Conservation (phyloP, 352 stramenopile genomes). For the Pythium rhizo-oryzae region DNA sequence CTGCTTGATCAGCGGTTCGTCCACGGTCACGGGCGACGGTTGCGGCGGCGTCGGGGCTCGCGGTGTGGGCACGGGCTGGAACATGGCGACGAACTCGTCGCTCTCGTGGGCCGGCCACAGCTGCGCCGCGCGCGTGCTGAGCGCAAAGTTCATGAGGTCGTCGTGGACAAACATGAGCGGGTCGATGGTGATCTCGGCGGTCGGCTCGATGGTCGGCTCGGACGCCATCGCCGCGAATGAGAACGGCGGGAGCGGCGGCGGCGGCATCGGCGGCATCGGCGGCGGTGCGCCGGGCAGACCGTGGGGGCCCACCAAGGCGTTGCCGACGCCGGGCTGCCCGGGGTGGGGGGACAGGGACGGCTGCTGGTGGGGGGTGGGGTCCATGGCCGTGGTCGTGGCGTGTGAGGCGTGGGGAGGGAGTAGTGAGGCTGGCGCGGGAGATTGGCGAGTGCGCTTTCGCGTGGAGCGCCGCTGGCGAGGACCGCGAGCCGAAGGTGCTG, state of each 20-base stretch:
- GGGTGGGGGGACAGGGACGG: not conserved
- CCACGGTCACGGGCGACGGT: too few relatives aligned
- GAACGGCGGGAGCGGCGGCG: not conserved
- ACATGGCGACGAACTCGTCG: conserved; percentile 10
- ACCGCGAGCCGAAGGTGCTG: not conserved
- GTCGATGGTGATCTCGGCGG: conserved; percentile 3
- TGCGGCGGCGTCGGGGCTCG: not conserved
- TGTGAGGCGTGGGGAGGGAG: too few relatives aligned
- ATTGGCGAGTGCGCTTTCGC: conserved; percentile 5
- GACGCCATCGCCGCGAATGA: not conserved
- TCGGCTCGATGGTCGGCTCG: conserved; percentile 1
- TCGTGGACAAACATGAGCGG: conserved; percentile 1
- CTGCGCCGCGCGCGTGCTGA: not conserved
- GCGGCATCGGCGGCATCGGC: not conserved
- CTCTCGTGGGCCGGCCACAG: not conserved
- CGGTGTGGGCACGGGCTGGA: not conserved
- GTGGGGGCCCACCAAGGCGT: not conserved
- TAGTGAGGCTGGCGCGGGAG: too few relatives aligned
- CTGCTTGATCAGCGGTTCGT: not conserved
- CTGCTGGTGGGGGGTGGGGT: not conserved
- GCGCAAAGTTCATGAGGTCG: conserved; percentile 8
- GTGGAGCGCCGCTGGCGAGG: not conserved
- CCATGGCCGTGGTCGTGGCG: not conserved
- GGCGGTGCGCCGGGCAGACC: too few relatives aligned
- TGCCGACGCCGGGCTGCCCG: not conserved